These are phyloP conservation scores for Botrytis byssoidea DNA, from an alignment of 2,329 filamentous ascomycete species.

Conservation along the genomic window DNA sequence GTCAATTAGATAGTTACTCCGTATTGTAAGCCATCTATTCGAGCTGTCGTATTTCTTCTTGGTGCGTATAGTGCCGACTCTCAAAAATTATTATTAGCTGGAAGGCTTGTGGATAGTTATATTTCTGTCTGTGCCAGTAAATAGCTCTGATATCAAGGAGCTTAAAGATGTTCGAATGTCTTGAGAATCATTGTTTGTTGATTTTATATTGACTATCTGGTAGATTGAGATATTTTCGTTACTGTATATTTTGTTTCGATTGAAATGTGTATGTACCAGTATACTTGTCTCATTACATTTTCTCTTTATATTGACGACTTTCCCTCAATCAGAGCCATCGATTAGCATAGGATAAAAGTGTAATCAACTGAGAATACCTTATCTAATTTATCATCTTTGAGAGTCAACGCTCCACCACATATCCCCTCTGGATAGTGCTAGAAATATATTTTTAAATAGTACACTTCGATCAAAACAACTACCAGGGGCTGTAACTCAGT, in stretches of 20 bases:
- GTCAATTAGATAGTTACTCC: background rate
- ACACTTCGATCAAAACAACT: fast-evolving
- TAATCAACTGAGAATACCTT: no score
- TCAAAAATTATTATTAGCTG: background rate
- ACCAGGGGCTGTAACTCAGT: constrained; percentile 16
- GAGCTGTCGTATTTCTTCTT: background rate
- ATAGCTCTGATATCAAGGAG: background rate
- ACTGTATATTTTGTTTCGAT: no score
- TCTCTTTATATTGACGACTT: no score
- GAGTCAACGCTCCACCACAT: background rate
- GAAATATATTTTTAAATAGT: fast-evolving
- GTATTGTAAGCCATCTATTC: background rate
- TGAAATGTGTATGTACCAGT: no score
- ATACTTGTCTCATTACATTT: no score
- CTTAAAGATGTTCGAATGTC: background rate
- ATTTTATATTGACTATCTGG: background rate
- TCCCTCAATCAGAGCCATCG: no score
- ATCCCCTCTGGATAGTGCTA: fast-evolving
- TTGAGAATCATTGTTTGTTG: background rate
- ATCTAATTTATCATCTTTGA: no score
- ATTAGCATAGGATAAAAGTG: no score
- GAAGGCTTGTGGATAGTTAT: fast-evolving
- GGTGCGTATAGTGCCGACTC: background rate
- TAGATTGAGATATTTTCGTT: no score
- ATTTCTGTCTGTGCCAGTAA: background rate